phyloP scores from a whole-genome alignment of 345 rosid genomes.

The Syzygium aqueum region DNA sequence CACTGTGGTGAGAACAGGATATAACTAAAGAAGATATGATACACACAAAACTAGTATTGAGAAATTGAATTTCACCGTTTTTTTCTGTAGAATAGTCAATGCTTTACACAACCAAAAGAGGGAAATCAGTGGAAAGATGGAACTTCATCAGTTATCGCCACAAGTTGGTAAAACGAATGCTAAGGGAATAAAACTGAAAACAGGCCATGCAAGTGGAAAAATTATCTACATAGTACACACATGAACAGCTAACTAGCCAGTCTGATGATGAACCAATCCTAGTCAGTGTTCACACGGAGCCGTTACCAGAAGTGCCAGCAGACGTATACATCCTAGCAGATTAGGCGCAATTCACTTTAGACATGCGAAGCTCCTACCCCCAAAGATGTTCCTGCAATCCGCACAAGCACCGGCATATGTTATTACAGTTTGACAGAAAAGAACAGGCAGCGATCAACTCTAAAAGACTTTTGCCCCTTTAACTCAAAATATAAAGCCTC shows the following conservation, averaged over 20 bases:
- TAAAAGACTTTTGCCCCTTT: background rate
- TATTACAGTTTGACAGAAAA: background rate
- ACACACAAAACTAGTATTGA: background rate
- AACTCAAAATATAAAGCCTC: background rate
- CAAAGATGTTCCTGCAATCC: conserved; percentile 30
- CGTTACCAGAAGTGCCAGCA: background rate
- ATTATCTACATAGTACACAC: background rate
- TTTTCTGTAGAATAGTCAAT: background rate
- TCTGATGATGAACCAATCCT: background rate
- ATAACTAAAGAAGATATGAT: background rate
- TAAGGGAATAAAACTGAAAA: background rate
- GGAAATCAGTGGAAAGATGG: background rate
- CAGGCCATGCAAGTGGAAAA: background rate
- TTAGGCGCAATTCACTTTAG: conserved; percentile 7
- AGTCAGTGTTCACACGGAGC: background rate
- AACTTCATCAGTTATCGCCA: background rate
- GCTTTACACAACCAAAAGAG: background rate
- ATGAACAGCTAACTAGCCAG: background rate
- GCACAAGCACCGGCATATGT: background rate
- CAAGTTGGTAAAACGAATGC: background rate
- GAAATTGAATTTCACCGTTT: background rate
- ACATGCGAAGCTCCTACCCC: conserved; percentile 25
- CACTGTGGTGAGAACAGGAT: background rate
- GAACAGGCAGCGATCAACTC: background rate
- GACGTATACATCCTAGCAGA: background rate